Base-by-base conservation (phyloP, 768 basidiomycete species). In the Boletellus ananiceps region DNA sequence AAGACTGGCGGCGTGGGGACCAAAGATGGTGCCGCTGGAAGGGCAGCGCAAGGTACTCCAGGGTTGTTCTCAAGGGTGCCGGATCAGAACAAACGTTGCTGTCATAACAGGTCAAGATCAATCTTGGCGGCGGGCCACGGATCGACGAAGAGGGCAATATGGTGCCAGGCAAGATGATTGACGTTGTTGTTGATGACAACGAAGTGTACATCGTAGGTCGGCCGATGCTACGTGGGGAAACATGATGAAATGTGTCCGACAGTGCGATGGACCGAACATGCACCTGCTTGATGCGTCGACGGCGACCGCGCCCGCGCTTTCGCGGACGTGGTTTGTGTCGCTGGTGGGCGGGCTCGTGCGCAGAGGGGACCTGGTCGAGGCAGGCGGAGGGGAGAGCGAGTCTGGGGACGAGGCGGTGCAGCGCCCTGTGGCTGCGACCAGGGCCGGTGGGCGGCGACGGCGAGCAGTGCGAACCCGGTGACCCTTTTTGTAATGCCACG, bases 181-280 rank as follows among this genome's bases (percentile, higher is more conserved):
- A 93, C 51, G 82, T 92, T 82, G 75, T 91, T 16, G 91, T 94
- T 11, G 86, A 91, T 50, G 82, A 82, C 38, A 71, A 78, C 37
- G 62, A 83, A 33, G 88, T 93, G 35, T 93, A 79, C 69, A 75
- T 92, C 49, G 88, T 90, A 62, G 65, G 86, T 77, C 40, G 33
- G 49, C 44, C 47, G 57, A 54, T 46, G 51, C 27, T 32, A 42
- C 25, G 34, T 41, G n/a, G 51, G 46, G 44, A 49, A 38, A 23
- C 39, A 41, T 58, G 47, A 64, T 33, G 35, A 47, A 31, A 31
- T 35, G 25, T 35, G 39, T 40, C 32, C 49, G 44, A 46, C 52
- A 91, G 88, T 72, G 82, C 49, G 85, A 88, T 32, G 66, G 74
- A 9, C 72, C 78, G 5, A 86, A 76, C 13, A 67, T 82, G 58